A percentile compares a stretch with the other conserved stretches of the same genome.
These are phyloP conservation scores for Sugiyamaella castrensis DNA, from an alignment of 1,139 yeast genomes.

Conservation along the genomic window DNA sequence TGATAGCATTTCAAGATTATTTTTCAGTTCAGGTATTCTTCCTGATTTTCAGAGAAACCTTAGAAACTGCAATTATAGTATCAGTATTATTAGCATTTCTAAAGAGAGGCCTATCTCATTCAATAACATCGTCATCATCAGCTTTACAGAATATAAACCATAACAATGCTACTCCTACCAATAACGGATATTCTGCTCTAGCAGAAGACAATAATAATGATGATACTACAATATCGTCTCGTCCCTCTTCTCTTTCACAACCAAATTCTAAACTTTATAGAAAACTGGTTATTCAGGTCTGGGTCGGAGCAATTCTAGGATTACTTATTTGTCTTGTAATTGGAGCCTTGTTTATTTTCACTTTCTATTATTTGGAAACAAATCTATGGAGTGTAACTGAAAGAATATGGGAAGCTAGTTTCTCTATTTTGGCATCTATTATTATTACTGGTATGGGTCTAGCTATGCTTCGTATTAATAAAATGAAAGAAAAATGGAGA, in stretches of 20 bases:
- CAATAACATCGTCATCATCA: conserved; percentile 22
- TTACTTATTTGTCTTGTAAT: conserved; percentile 68
- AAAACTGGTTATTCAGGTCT: conserved; percentile 63
- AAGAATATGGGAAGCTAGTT: conserved; percentile 87
- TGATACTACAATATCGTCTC: background rate
- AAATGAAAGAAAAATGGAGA: conserved; percentile 87
- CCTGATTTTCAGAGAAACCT: conserved; percentile 79
- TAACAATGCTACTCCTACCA: background rate
- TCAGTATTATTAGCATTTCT: conserved; percentile 81
- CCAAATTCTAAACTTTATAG: conserved; percentile 44
- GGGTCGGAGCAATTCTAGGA: conserved; percentile 79
- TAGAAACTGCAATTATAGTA: conserved; percentile 83
- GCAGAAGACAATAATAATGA: background rate
- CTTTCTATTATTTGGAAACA: conserved; percentile 72
- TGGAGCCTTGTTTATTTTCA: conserved; percentile 71
- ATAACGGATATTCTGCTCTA: conserved; percentile 5
- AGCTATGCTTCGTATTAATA: conserved; percentile 77
- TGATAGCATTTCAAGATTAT: conserved; percentile 44
- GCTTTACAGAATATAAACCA: background rate
- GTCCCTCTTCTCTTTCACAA: background rate
- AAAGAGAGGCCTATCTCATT: conserved; percentile 49
- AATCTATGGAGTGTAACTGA: conserved; percentile 84
- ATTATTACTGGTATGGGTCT: conserved; percentile 89
- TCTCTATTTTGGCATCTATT: conserved; percentile 73
- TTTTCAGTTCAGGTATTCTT: conserved; percentile 80